These are phyloP conservation scores for Aspergillus coremiiformis DNA, from an alignment of 495 filamentous ascomycete species.

Conservation along the genomic window DNA sequence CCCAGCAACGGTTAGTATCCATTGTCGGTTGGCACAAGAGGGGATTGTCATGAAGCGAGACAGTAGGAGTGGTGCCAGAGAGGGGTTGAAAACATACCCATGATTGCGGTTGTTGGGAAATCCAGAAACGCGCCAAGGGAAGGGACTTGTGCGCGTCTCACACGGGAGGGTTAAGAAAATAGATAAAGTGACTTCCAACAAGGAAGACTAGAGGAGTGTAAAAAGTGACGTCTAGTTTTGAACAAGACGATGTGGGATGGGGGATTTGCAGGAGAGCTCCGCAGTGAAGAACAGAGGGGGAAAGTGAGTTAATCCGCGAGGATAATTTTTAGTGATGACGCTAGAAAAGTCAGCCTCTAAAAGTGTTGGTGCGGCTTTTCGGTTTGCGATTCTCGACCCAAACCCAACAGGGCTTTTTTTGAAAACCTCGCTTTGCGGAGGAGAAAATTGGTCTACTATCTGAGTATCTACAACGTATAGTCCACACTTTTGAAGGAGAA, in stretches of 20 bases:
- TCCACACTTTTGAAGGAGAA: neutral
- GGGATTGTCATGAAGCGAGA: neutral
- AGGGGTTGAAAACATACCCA: slow-evolving; percentile 58
- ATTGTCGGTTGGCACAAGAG: neutral
- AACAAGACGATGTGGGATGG: slow-evolving; percentile 11
- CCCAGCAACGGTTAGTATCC: slow-evolving; percentile 20
- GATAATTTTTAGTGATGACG: slow-evolving; percentile 46
- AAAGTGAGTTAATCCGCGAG: slow-evolving; percentile 39
- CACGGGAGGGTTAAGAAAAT: slow-evolving; percentile 18
- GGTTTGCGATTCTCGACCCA: slow-evolving; percentile 20
- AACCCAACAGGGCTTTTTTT: slow-evolving; percentile 16
- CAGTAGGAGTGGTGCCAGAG: neutral
- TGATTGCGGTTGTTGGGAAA: slow-evolving; percentile 61
- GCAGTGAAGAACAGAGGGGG: slow-evolving; percentile 39
- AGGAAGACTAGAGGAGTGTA: slow-evolving; percentile 4
- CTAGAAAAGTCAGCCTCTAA: slow-evolving; percentile 40
- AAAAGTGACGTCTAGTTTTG: slow-evolving; percentile 6
- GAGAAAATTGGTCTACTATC: too few relatives aligned
- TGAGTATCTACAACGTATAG: neutral
- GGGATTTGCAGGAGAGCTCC: slow-evolving; percentile 25
- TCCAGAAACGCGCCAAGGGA: slow-evolving; percentile 40
- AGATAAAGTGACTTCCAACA: slow-evolving; percentile 18
- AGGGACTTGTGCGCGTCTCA: slow-evolving; percentile 40
- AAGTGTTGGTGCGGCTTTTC: slow-evolving; percentile 24
- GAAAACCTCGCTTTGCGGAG: slow-evolving; percentile 1